Conservation (phyloP, 352 stramenopile species). For the Pythium aphanidermatum region DNA sequence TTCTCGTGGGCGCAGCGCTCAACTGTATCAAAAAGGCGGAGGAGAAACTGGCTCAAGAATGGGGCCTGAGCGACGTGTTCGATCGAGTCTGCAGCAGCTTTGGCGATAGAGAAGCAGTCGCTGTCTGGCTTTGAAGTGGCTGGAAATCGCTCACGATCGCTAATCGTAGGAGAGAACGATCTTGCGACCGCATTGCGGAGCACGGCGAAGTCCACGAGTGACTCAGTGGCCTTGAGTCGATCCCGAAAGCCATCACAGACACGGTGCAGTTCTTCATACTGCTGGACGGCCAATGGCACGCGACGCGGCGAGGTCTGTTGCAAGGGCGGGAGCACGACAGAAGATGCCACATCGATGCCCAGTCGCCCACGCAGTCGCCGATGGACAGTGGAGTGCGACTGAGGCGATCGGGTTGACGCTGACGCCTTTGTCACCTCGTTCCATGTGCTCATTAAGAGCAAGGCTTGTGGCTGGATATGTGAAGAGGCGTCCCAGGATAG, state of each 20-base stretch:
- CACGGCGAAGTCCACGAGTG: background rate
- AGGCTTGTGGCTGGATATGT: too few species aligned
- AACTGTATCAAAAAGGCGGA: slow-evolving; percentile 2
- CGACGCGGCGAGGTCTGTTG: too few species aligned
- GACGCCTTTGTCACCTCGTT: too few species aligned
- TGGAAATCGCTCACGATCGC: too few species aligned
- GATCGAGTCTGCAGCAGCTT: background rate
- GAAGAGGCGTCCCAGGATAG: too few species aligned
- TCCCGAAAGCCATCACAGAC: slow-evolving; percentile 3
- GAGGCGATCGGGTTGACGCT: too few species aligned
- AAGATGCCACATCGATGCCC: too few species aligned
- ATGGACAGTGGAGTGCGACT: too few species aligned
- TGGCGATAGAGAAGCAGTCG: slow-evolving; percentile 9
- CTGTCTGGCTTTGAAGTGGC: background rate
- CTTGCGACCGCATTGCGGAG: background rate
- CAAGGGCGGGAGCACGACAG: too few species aligned
- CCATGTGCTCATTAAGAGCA: too few species aligned
- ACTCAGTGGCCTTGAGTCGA: slow-evolving; percentile 2
- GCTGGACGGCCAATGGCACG: slow-evolving; percentile 1
- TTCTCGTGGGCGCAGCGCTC: slow-evolving; percentile 6
- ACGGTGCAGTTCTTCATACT: slow-evolving; percentile 1
- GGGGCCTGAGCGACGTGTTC: background rate
- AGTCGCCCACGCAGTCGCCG: too few species aligned
- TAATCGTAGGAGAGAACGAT: background rate
- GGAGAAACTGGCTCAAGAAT: slow-evolving; percentile 9